Conservation (phyloP, 208 protist genomes). For the Acanthamoeba lenticulata region DNA sequence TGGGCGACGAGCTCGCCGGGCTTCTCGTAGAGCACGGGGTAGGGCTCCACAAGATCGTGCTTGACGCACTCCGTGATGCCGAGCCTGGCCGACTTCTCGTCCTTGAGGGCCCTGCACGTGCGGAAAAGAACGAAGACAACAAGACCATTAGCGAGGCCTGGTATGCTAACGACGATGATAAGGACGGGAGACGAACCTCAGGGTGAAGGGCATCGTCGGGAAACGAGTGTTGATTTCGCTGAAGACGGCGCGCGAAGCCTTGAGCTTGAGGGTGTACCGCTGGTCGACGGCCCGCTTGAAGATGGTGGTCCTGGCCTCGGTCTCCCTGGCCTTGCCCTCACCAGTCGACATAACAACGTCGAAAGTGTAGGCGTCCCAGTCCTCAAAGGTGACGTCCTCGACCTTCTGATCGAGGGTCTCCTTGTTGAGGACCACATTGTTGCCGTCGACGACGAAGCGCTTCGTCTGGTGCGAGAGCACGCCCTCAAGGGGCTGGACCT, state of each 20-base stretch:
- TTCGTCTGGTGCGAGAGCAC: slow-evolving; percentile 98
- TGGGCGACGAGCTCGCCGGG: slow-evolving; percentile 85
- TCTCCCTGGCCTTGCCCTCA: slow-evolving; percentile 92
- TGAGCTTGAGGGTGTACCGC: slow-evolving; percentile 97
- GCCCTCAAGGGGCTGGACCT: slow-evolving; percentile 95
- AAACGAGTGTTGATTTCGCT: slow-evolving; percentile 95
- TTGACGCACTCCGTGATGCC: slow-evolving; percentile 96
- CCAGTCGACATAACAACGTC: slow-evolving; percentile 89
- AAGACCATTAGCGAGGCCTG: background rate
- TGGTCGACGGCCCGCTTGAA: slow-evolving; percentile 96
- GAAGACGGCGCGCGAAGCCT: slow-evolving; percentile 95
- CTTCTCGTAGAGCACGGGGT: slow-evolving; percentile 96
- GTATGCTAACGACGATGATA: background rate
- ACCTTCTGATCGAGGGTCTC: slow-evolving; percentile 93
- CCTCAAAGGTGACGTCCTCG: slow-evolving; percentile 89
- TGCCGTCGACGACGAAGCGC: slow-evolving; percentile 97
- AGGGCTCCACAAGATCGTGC: slow-evolving; percentile 95
- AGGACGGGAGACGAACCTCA: slow-evolving; percentile 83
- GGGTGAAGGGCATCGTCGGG: slow-evolving; percentile 95
- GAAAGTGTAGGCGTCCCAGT: slow-evolving; percentile 76
- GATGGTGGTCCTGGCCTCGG: slow-evolving; percentile 90
- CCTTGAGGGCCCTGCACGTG: slow-evolving; percentile 82
- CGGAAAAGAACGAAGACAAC: background rate
- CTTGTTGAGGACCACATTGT: slow-evolving; percentile 95
- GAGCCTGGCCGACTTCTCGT: slow-evolving; percentile 94